These are phyloP conservation scores for Schizochytrium sp. DNA, from an alignment of 108 stramenopile species.

Conservation along the genomic window DNA sequence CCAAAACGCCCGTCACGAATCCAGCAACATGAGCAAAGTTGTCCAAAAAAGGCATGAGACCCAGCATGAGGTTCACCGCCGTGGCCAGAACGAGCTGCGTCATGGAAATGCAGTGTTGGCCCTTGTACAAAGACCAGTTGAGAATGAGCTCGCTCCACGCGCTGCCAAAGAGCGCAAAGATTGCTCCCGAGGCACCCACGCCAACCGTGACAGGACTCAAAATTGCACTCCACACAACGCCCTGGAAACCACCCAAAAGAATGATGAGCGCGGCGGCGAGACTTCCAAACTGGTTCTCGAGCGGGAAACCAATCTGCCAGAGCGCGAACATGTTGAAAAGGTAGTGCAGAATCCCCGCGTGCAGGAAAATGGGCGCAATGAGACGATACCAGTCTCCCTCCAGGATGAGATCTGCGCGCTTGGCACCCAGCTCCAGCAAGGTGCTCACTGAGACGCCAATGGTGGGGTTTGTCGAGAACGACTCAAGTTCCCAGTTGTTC, in stretches of 20 bases:
- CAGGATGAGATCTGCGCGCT: constrained; percentile 67
- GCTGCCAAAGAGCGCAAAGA: constrained; percentile 79
- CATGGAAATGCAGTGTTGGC: background rate
- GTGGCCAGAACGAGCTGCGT: background rate
- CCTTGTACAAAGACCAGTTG: constrained; percentile 65
- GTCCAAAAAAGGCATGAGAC: background rate
- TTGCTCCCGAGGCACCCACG: constrained; percentile 84
- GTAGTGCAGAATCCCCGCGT: constrained; percentile 85
- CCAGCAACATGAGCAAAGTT: constrained; percentile 4
- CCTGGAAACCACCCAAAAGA: constrained; percentile 69
- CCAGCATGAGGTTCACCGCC: background rate
- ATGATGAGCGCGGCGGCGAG: constrained; percentile 58
- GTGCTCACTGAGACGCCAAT: constrained; percentile 73
- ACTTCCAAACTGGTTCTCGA: constrained; percentile 79
- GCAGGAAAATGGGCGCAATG: constrained; percentile 80
- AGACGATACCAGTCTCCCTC: constrained; percentile 67
- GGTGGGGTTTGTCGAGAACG: constrained; percentile 71
- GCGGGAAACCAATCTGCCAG: constrained; percentile 71
- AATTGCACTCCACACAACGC: constrained; percentile 73
- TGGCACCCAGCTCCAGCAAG: constrained; percentile 73
- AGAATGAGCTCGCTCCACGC: constrained; percentile 73
- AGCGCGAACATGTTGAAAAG: constrained; percentile 81
- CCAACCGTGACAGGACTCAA: constrained; percentile 72
- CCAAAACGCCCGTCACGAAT: background rate
- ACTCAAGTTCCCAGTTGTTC: constrained; percentile 49